These are phyloP conservation scores for Kodamaea leandrae DNA, from an alignment of 805 yeast species.

Conservation along the genomic window DNA sequence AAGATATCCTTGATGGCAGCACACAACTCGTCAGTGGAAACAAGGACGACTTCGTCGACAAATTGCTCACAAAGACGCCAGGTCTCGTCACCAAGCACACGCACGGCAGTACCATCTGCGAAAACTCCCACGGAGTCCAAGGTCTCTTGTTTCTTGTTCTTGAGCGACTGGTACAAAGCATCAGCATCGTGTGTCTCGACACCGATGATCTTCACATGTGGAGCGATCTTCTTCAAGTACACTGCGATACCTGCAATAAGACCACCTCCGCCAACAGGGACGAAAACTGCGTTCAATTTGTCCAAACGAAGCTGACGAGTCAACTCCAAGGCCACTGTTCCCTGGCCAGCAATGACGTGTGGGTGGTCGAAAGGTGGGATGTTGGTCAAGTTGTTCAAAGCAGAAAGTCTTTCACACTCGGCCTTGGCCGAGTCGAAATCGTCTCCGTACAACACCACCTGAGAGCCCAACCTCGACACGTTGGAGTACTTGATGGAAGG, in stretches of 20 bases:
- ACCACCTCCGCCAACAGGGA: constrained; percentile 98
- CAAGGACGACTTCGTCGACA: constrained; percentile 87
- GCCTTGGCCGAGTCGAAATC: constrained; percentile 94
- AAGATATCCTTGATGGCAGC: constrained; percentile 97
- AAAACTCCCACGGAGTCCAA: constrained; percentile 85
- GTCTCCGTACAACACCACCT: constrained; percentile 89
- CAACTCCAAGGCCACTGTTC: constrained; percentile 92
- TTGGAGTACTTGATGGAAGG: constrained; percentile 92
- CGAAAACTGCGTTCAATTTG: constrained; percentile 80
- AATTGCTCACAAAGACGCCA: constrained; percentile 72
- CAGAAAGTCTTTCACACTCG: constrained; percentile 75
- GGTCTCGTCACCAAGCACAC: constrained; percentile 84
- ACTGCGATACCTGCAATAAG: constrained; percentile 86
- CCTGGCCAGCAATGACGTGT: constrained; percentile 97
- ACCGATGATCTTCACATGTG: constrained; percentile 94
- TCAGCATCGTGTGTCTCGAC: constrained; percentile 96
- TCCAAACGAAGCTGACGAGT: constrained; percentile 80
- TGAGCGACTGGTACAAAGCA: constrained; percentile 75
- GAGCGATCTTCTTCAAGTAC: constrained; percentile 91
- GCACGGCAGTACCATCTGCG: constrained; percentile 99
- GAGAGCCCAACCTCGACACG: constrained; percentile 89
- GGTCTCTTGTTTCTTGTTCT: constrained; percentile 50
- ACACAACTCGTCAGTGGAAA: constrained; percentile 86
- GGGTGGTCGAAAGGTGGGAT: constrained; percentile 99
- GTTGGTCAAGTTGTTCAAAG: constrained; percentile 72